Evolutionary conservation across 306 rosid genomes (phyloP), one percentile per base, ranked within the genome.

Genomic region (Lathyrus oleraceus): DNA sequence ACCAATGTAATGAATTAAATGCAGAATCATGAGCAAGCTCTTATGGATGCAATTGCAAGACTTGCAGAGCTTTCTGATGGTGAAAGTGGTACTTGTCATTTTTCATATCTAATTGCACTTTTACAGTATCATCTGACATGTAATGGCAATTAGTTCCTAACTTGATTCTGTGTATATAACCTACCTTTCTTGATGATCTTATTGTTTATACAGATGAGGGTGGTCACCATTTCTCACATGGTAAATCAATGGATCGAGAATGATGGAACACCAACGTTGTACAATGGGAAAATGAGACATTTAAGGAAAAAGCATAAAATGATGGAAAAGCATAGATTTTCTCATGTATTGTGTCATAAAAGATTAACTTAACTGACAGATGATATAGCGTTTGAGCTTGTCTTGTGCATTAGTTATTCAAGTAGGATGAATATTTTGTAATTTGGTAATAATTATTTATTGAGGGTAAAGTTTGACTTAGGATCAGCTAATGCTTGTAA

Each of bases 11-110:
- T 64, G 20, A 67, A 63, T 44, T 66, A 43, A 21, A 73, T 72
- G 83, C 85, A 92, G 98, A 96, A 90, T 40, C 98, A 93, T 49
- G 98, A 93, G 69, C 92, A 88, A 82, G 81, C 98, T 47, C 96
- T 93, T 51, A 73, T 93, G 0, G 93, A 93, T 67, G 98, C 98
- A 69, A 83, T 93, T 61, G 77, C 87, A 45, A 93, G 79, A 80
- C 86, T 92, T 17, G 76, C 87, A 12, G 93, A 88, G 45, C 84
- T 90, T 66, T 90, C 96, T 69, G 98, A 90, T 43, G 96, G 85
- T 4, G 96, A 91, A 77, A 90, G 90, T 48, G 96, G 98, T 92
- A 92, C 32, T 60, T 54, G 47, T 69, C 67, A 42, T 15, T 39
- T 69, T 28, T 28, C 63, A 36, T 44, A 27, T 61, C 28, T 60